Percentiles rank a stretch among this genome's conserved stretches.
Evolutionary conservation across 23 red algal genomes (phyloP).

Genomic region (Cyanidium caldarium): DNA sequence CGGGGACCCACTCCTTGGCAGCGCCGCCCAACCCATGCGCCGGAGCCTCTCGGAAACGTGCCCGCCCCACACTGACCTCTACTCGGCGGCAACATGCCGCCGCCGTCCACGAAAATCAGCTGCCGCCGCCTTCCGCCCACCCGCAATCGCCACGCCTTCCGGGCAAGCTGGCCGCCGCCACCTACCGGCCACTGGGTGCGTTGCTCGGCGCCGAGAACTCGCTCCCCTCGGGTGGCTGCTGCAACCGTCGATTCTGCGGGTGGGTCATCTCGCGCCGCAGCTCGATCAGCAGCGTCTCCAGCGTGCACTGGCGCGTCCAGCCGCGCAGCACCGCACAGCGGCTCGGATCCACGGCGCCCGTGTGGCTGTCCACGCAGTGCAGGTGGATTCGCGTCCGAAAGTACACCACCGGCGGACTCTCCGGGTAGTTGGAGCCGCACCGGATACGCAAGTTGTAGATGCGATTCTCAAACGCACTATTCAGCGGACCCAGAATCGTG

Average conservation of each 20-base stretch:
- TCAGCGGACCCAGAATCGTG: constrained; percentile 95
- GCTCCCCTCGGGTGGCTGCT: constrained; percentile 79
- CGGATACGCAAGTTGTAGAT: constrained; percentile 66
- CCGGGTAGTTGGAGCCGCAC: constrained; percentile 83
- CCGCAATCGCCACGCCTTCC: too few relatives aligned
- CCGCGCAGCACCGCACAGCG: constrained; percentile 57
- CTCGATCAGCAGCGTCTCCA: constrained; percentile 80
- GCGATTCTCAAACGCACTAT: constrained; percentile 95
- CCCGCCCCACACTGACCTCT: too few relatives aligned
- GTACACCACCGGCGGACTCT: constrained; percentile 40
- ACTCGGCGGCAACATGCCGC: too few relatives aligned
- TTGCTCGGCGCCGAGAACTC: constrained; percentile 24
- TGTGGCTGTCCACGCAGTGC: constrained; percentile 65
- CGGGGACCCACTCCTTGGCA: too few relatives aligned
- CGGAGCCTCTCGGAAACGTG: too few relatives aligned
- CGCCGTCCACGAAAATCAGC: too few relatives aligned
- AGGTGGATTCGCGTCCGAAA: constrained; percentile 84
- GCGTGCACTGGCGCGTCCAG: constrained; percentile 61
- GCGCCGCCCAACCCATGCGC: too few relatives aligned
- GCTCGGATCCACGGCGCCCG: constrained; percentile 61
- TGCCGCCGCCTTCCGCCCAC: too few relatives aligned
- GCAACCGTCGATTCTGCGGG: constrained; percentile 50
- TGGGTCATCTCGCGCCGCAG: constrained; percentile 90
- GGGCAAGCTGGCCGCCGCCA: too few relatives aligned
- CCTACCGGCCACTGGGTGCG: too few relatives aligned